Evolutionary conservation across 805 yeast species (phyloP).

Genomic region (Brettanomyces bruxellensis): DNA sequence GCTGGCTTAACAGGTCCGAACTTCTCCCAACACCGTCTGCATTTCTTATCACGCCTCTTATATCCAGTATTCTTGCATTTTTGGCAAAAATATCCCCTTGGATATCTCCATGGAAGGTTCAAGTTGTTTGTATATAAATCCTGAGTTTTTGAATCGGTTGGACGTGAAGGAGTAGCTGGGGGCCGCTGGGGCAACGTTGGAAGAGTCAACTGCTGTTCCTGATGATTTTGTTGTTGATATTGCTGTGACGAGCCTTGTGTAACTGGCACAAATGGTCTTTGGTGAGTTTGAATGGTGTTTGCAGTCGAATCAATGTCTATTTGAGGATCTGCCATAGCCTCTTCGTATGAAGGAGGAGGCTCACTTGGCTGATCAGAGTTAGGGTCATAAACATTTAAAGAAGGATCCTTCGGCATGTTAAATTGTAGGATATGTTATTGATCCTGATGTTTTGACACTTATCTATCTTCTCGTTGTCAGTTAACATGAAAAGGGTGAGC

Average conservation of each 20-base stretch:
- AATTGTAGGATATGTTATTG: no score
- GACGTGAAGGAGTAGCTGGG: slow-evolving; percentile 4
- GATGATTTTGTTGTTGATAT: slow-evolving; percentile 1
- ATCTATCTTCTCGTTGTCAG: no score
- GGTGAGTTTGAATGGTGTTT: neutral
- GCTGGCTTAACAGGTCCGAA: slow-evolving; percentile 27
- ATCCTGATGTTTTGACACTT: no score
- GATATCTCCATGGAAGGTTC: slow-evolving; percentile 57
- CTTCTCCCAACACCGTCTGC: slow-evolving; percentile 61
- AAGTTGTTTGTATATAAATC: slow-evolving; percentile 39
- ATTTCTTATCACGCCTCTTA: slow-evolving; percentile 52
- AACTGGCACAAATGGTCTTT: neutral
- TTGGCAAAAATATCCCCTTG: slow-evolving; percentile 48
- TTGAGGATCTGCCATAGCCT: slow-evolving; percentile 20
- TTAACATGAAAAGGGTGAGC: no score
- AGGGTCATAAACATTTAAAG: neutral
- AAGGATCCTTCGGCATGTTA: neutral
- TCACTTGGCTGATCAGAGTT: slow-evolving; percentile 8
- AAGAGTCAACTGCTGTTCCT: neutral
- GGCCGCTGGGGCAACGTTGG: slow-evolving; percentile 2
- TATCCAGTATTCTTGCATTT: slow-evolving; percentile 73
- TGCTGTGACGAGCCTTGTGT: neutral
- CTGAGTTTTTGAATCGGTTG: no score
- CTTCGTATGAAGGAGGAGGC: slow-evolving; percentile 41
- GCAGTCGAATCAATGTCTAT: slow-evolving; percentile 1